Evolutionary conservation across 2,329 filamentous ascomycete species (phyloP).

Genomic region (Akanthomyces lecanii): DNA sequence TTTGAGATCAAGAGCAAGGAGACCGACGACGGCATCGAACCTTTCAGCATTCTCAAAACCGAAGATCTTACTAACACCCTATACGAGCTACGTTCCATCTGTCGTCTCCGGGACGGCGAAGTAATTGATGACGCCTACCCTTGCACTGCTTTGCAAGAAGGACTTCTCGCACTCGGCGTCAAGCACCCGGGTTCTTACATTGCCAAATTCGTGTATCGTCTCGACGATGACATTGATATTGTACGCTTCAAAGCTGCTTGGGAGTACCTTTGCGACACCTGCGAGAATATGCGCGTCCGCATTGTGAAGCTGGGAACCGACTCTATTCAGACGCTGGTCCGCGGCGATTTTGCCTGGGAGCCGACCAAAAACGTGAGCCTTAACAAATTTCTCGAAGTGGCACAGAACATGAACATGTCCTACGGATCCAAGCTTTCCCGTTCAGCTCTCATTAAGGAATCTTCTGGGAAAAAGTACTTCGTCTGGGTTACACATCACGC

Average conservation of each 20-base stretch:
- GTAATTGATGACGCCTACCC: conserved; percentile 17
- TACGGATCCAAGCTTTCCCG: not conserved
- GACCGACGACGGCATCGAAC: not conserved
- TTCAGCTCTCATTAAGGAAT: not conserved
- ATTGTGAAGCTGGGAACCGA: conserved; percentile 16
- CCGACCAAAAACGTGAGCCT: not conserved
- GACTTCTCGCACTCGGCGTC: conserved; percentile 31
- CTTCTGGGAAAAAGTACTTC: not conserved
- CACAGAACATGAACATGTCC: not conserved
- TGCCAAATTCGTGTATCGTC: conserved; percentile 24
- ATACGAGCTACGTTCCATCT: not conserved
- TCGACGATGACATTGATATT: conserved; percentile 21
- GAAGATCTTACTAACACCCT: not conserved
- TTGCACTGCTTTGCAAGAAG: conserved; percentile 21
- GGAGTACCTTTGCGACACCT: conserved; percentile 12
- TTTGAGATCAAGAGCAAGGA: not conserved
- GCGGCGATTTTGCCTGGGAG: conserved; percentile 14
- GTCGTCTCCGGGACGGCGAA: not conserved
- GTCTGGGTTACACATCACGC: conserved; percentile 11
- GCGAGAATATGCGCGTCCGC: conserved; percentile 16
- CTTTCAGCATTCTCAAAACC: not conserved
- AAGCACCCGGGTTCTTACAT: conserved; percentile 32
- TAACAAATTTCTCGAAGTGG: not conserved
- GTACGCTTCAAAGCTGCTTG: conserved; percentile 26
- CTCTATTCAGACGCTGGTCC: conserved; percentile 15